These are phyloP conservation scores for Coniochaeta sp. DNA, from an alignment of 2,329 filamentous ascomycete genomes.

Conservation along the genomic window DNA sequence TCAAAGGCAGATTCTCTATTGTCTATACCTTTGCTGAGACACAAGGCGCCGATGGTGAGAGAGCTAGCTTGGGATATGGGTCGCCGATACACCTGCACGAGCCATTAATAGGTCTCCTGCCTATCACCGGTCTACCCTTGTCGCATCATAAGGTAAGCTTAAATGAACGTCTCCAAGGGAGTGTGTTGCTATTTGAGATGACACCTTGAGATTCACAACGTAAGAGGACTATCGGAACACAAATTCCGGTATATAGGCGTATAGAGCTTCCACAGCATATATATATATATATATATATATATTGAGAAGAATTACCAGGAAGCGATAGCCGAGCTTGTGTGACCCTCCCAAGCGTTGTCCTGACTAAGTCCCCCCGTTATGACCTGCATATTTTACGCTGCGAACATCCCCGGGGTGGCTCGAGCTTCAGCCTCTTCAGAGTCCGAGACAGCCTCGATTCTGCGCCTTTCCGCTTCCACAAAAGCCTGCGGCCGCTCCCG, in stretches of 20 bases:
- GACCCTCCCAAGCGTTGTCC: neutral
- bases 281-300: too few species aligned
- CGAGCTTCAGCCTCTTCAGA: neutral
- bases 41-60: too few species aligned
- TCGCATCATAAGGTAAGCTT: neutral
- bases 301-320: neutral
- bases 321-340: neutral
- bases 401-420: neutral
- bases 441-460: slow-evolving; percentile 10
- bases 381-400: neutral
- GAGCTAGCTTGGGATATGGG: too few species aligned
- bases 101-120: too few species aligned
- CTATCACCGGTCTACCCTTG: neutral
- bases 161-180: too few species aligned
- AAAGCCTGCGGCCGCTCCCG: slow-evolving; percentile 25
- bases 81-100: too few species aligned
- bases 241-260: neutral
- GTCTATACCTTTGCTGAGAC: too few species aligned
- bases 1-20: too few species aligned
- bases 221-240: neutral
- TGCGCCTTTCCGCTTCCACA: slow-evolving; percentile 23
- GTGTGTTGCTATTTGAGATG: too few species aligned
- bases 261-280: neutral
- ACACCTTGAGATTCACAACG: neutral
- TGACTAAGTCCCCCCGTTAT: neutral